Evolutionary conservation across 1,139 yeast genomes (phyloP).

Genomic region (Nakaseomyces nivariensis): DNA sequence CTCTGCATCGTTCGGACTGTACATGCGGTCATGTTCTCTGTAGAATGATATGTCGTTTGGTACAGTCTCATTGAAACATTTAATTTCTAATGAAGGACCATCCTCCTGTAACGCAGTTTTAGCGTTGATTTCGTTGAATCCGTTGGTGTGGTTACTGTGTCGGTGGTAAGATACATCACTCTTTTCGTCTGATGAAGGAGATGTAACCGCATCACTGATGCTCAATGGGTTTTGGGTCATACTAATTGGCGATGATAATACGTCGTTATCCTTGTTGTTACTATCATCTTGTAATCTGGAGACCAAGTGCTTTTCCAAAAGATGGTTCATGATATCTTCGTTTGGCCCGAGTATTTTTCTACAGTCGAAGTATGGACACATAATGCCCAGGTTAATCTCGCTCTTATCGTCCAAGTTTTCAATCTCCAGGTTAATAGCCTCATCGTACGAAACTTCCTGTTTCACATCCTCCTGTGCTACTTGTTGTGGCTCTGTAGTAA

Average conservation of each 20-base stretch:
- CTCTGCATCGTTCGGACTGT: not conserved
- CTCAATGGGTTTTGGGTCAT: not conserved
- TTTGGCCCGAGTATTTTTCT: slow-evolving; percentile 5
- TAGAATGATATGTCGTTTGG: slow-evolving; percentile 1
- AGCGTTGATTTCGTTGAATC: slow-evolving; percentile 3
- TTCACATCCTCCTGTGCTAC: not conserved
- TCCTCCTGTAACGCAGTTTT: not conserved
- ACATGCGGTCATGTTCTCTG: not conserved
- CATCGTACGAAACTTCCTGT: not conserved
- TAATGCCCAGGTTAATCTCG: slow-evolving; percentile 2
- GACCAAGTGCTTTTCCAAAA: slow-evolving; percentile 6
- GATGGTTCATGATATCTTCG: slow-evolving; percentile 15
- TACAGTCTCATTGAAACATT: slow-evolving; percentile 3
- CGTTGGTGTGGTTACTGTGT: slow-evolving; percentile 5
- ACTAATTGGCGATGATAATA: not conserved
- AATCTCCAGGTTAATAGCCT: not conserved
- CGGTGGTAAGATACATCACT: slow-evolving; percentile 7
- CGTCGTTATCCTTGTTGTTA: not conserved
- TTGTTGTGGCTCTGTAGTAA: too few relatives aligned
- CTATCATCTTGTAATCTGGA: not conserved
- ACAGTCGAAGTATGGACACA: slow-evolving; percentile 18
- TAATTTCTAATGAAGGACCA: not conserved
- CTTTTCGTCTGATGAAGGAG: slow-evolving; percentile 1
- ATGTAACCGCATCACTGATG: not conserved
- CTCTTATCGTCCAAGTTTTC: not conserved